These are phyloP conservation scores for Kodamaea hsintzibuensis DNA, from an alignment of 805 yeast genomes.

Conservation along the genomic window DNA sequence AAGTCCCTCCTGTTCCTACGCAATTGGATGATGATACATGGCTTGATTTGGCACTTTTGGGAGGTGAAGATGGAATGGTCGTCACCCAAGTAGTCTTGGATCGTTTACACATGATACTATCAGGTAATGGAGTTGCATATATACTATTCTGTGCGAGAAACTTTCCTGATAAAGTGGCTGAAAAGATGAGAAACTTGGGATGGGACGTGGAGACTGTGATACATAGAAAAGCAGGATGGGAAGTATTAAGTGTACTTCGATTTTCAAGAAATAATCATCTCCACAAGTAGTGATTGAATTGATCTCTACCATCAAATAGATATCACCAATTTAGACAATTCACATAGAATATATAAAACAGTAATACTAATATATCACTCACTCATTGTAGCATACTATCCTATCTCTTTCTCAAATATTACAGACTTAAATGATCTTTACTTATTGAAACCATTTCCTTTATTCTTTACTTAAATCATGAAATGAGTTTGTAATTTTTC, in stretches of 20 bases:
- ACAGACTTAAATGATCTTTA: too few relatives aligned
- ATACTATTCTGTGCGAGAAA: conserved; percentile 91
- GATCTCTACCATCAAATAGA: neutral
- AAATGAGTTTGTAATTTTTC: neutral
- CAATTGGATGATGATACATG: conserved; percentile 53
- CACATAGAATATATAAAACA: neutral
- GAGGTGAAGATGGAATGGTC: conserved; percentile 90
- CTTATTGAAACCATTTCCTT: neutral
- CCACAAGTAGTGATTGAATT: neutral
- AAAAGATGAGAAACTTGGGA: conserved; percentile 42
- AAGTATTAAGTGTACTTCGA: conserved; percentile 74
- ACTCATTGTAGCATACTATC: too few relatives aligned
- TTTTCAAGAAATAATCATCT: conserved; percentile 35
- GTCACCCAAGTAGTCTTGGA: conserved; percentile 69
- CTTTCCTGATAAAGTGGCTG: conserved; percentile 63
- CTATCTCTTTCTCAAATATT: too few relatives aligned
- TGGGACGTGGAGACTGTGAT: conserved; percentile 61
- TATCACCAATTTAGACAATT: neutral
- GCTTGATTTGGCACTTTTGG: conserved; percentile 88
- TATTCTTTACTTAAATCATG: neutral
- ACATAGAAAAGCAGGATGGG: conserved; percentile 93
- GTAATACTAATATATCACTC: neutral
- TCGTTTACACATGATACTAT: conserved; percentile 51
- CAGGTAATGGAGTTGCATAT: conserved; percentile 72
- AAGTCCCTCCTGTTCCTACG: conserved; percentile 61